Evolutionary conservation across 2,329 filamentous ascomycete genomes (phyloP).

Genomic region (Corynespora cassiicola): DNA sequence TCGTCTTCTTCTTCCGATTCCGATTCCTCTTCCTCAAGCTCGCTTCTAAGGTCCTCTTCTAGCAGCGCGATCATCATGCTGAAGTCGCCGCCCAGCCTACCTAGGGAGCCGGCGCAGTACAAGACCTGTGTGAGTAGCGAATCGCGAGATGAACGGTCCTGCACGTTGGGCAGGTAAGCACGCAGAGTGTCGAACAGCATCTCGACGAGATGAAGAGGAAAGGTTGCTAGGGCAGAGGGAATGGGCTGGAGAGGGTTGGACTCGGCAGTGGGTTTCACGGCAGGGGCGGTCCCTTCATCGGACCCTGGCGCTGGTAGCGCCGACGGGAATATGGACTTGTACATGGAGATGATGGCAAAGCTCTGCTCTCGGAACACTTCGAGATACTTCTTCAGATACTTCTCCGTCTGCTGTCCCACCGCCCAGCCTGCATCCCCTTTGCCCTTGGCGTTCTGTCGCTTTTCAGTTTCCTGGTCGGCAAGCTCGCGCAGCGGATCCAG

Average conservation of each 20-base stretch:
- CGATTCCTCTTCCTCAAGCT: too few relatives aligned
- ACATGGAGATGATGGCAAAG: conserved; percentile 94
- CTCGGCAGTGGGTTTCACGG: conserved; percentile 25
- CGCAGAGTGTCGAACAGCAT: conserved; percentile 80
- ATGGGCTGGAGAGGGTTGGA: conserved; percentile 58
- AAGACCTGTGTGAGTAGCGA: conserved; percentile 90
- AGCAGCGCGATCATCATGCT: conserved; percentile 79
- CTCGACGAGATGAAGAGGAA: conserved; percentile 81
- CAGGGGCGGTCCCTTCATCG: conserved; percentile 27
- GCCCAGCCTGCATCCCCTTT: conserved; percentile 61
- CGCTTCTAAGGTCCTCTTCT: conserved; percentile 50
- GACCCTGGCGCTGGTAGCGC: conserved; percentile 53
- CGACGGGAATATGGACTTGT: conserved; percentile 83
- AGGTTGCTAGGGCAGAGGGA: conserved; percentile 80
- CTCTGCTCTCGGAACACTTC: conserved; percentile 98
- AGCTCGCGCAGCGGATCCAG: conserved; percentile 85
- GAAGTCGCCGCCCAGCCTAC: conserved; percentile 90
- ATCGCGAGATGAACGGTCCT: conserved; percentile 80
- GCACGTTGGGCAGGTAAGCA: conserved; percentile 79
- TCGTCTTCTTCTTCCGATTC: conserved; percentile 36
- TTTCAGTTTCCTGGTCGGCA: conserved; percentile 80
- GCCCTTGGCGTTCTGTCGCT: conserved; percentile 42
- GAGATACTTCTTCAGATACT: conserved; percentile 92
- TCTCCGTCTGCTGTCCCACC: conserved; percentile 88
- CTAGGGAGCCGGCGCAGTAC: conserved; percentile 91